Evolutionary conservation across 306 rosid species (phyloP).

Genomic region (Alnus glutinosa): DNA sequence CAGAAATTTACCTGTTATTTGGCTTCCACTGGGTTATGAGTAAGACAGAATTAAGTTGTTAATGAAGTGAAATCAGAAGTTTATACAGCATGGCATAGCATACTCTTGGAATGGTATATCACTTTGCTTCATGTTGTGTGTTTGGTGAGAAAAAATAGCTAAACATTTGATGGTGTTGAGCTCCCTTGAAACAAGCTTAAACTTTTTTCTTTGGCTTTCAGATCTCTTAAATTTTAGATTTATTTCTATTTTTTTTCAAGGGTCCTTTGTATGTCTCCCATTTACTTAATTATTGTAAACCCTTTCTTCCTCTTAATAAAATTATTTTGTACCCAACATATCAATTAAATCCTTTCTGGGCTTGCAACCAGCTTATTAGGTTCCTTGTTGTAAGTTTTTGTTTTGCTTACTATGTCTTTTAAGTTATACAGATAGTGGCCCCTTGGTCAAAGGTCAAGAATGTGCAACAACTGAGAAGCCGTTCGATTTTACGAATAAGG

Average conservation of each 20-base stretch:
- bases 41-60: too few relatives aligned
- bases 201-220: background rate
- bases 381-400: background rate
- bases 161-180: background rate
- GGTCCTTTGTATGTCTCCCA: background rate
- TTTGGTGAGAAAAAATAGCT: background rate
- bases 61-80: too few relatives aligned
- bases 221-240: background rate
- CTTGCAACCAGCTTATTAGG: too few relatives aligned
- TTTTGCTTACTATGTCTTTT: background rate
- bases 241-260: too few relatives aligned
- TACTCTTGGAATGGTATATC: too few relatives aligned
- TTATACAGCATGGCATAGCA: background rate
- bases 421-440: background rate
- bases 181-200: background rate
- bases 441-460: background rate
- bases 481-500: background rate
- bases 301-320: too few relatives aligned
- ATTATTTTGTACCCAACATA: too few relatives aligned
- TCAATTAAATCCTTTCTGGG: too few relatives aligned
- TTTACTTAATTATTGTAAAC: too few relatives aligned
- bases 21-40: too few relatives aligned
- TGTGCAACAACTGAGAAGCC: background rate
- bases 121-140: background rate
- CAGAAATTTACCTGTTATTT: too few relatives aligned